Conservation (phyloP, 225 moss, liverwort and hornwort species). For the Marchantia polymorpha region DNA sequence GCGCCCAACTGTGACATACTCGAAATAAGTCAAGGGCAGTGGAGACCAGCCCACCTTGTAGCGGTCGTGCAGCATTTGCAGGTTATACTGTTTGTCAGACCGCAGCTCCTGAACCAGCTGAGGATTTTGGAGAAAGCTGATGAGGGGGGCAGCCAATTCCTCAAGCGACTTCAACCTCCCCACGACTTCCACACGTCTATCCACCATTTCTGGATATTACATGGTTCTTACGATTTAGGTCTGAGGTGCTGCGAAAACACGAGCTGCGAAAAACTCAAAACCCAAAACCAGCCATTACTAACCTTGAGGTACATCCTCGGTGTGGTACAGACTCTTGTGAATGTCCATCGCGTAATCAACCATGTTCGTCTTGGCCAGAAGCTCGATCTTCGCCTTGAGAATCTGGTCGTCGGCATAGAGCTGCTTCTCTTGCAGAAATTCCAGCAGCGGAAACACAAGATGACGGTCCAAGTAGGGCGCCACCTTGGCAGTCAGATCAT, state of each 20-base stretch:
- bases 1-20: too few relatives aligned
- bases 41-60: slow-evolving; percentile 54
- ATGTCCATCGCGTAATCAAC: slow-evolving; percentile 99
- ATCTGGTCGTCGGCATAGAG: slow-evolving; percentile 94
- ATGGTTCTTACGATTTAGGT: not conserved
- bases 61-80: slow-evolving; percentile 97
- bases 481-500: slow-evolving; percentile 82
- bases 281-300: slow-evolving; percentile 8
- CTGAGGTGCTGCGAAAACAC: not conserved
- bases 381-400: slow-evolving; percentile 92
- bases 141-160: slow-evolving; percentile 93
- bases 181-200: slow-evolving; percentile 93
- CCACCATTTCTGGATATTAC: slow-evolving; percentile 79
- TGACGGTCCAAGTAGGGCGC: slow-evolving; percentile 94
- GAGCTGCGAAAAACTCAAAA: not conserved
- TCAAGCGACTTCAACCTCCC: slow-evolving; percentile 91
- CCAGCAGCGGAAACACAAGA: slow-evolving; percentile 90
- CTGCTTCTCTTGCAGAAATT: slow-evolving; percentile 98
- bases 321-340: slow-evolving; percentile 90
- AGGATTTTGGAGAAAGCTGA: slow-evolving; percentile 95
- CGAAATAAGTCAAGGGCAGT: not conserved
- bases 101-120: slow-evolving; percentile 92
- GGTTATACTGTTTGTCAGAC: slow-evolving; percentile 91
- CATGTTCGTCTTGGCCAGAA: slow-evolving; percentile 97
- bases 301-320: slow-evolving; percentile 99